These are phyloP conservation scores for Trichoderma asperelloides DNA, from an alignment of 495 filamentous ascomycete species.

Conservation along the genomic window DNA sequence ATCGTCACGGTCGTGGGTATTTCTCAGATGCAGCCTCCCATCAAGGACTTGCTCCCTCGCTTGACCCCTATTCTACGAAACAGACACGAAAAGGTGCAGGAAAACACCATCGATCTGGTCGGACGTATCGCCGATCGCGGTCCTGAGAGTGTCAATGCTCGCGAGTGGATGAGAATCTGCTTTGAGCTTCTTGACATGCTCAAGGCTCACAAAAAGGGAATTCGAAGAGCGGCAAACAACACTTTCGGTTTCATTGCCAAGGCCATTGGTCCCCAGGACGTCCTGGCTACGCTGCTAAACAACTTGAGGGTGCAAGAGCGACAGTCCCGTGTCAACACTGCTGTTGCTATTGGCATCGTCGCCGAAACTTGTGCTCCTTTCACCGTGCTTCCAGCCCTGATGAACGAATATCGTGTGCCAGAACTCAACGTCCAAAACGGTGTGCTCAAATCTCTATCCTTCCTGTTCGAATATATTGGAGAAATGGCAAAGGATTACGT, in stretches of 20 bases:
- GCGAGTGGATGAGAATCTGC: constrained; percentile 99
- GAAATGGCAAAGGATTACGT: constrained; percentile 99
- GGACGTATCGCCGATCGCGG: constrained; percentile 97
- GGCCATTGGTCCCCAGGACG: constrained; percentile 96
- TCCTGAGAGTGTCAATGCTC: constrained; percentile 87
- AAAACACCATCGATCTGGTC: constrained; percentile 99
- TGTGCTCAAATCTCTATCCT: constrained; percentile 92
- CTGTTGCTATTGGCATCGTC: constrained; percentile 98
- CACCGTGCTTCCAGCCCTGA: constrained; percentile 94
- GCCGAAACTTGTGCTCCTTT: constrained; percentile 99
- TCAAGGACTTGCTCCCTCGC: constrained; percentile 89
- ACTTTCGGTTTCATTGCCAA: constrained; percentile 99
- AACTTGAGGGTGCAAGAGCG: constrained; percentile 96
- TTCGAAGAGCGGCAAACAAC: constrained; percentile 97
- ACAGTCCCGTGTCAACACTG: constrained; percentile 95
- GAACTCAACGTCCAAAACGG: constrained; percentile 99
- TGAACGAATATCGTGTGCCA: constrained; percentile 99
- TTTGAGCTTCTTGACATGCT: constrained; percentile 99
- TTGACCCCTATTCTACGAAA: constrained; percentile 96
- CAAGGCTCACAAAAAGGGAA: constrained; percentile 99
- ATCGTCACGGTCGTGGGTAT: constrained; percentile 99
- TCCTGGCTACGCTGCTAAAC: constrained; percentile 89
- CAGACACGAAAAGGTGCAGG: constrained; percentile 98
- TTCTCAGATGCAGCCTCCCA: constrained; percentile 97
- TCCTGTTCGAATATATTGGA: constrained; percentile 98